Percentiles rank a stretch among this genome's conserved stretches.
phyloP scores from a whole-genome alignment of 768 basidiomycete genomes.

The Lactarius vividus region DNA sequence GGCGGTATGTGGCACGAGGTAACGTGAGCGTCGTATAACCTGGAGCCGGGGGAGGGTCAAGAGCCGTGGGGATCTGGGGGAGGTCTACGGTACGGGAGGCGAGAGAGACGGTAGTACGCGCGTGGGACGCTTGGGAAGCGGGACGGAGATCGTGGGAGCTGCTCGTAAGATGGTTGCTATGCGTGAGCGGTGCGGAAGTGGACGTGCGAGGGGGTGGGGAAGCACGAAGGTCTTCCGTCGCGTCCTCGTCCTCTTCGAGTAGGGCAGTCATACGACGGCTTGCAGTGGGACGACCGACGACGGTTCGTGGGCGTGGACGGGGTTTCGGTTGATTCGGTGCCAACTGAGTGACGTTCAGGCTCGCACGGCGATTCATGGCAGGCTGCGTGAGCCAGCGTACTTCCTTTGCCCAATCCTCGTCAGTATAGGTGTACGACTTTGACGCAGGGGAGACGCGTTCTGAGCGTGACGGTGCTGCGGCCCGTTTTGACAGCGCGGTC shows the following conservation, averaged over 20 bases:
- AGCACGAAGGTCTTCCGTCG: constrained; percentile 27
- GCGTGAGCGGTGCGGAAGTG: constrained; percentile 24
- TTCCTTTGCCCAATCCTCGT: constrained; percentile 67
- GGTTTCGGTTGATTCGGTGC: constrained; percentile 11
- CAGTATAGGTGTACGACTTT: constrained; percentile 40
- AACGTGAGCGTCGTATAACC: constrained; percentile 45
- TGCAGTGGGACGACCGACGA: constrained; percentile 26
- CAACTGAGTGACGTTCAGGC: constrained; percentile 6
- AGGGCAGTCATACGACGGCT: constrained; percentile 39
- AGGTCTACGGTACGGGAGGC: constrained; percentile 32
- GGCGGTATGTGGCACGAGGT: constrained; percentile 45
- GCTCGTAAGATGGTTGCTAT: constrained; percentile 7
- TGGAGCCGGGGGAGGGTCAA: constrained; percentile 19
- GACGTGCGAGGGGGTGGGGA: constrained; percentile 24
- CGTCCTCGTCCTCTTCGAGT: constrained; percentile 41
- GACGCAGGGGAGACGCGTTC: constrained; percentile 9
- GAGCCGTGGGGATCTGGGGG: constrained; percentile 34
- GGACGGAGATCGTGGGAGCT: constrained; percentile 14
- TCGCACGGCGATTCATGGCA: constrained; percentile 19
- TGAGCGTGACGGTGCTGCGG: not conserved
- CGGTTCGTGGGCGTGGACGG: constrained; percentile 28
- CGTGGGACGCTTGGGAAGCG: constrained; percentile 16
- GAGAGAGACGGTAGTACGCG: constrained; percentile 13
- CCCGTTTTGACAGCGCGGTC: constrained; percentile 9
- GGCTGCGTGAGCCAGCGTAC: constrained; percentile 56